These are phyloP conservation scores for Backusella australiensis DNA, from an alignment of 192 early-diverging fungal genomes.

Conservation along the genomic window DNA sequence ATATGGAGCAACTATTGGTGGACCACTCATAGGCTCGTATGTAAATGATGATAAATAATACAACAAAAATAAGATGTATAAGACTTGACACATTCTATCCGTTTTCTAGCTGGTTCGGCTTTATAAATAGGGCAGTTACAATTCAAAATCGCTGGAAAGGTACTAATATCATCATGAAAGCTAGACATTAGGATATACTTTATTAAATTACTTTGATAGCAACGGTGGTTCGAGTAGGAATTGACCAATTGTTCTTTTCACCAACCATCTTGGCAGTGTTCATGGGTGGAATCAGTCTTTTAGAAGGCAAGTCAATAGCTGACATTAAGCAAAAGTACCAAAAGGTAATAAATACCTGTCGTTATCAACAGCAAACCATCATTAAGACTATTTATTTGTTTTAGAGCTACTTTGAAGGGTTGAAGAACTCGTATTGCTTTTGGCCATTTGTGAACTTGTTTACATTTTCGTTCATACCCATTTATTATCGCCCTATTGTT, in stretches of 20 bases:
- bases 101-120: constrained; percentile 4
- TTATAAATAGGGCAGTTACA: constrained; percentile 7
- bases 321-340: constrained; percentile 20
- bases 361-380: not conserved
- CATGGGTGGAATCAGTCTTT: constrained; percentile 19
- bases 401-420: constrained; percentile 19
- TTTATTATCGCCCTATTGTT: constrained; percentile 19
- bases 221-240: not conserved
- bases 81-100: no score
- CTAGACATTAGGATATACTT: not conserved
- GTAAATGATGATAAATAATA: no score
- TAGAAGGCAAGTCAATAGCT: constrained; percentile 5
- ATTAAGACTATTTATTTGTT: not conserved
- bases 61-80: no score
- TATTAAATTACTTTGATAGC: not conserved
- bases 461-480: constrained; percentile 9
- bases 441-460: constrained; percentile 26
- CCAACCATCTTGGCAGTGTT: constrained; percentile 12
- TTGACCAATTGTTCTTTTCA: constrained; percentile 19
- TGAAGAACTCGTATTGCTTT: constrained; percentile 18
- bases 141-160: constrained; percentile 12
- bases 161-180: not conserved
- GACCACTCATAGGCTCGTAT: constrained; percentile 12
- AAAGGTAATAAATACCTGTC: not conserved
- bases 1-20: constrained; percentile 19